Evolutionary conservation across 1,284 basidiomycete genomes (phyloP), one percentile per base, ranked within the genome.

Genomic region (Paramarasmius palmivorus): DNA sequence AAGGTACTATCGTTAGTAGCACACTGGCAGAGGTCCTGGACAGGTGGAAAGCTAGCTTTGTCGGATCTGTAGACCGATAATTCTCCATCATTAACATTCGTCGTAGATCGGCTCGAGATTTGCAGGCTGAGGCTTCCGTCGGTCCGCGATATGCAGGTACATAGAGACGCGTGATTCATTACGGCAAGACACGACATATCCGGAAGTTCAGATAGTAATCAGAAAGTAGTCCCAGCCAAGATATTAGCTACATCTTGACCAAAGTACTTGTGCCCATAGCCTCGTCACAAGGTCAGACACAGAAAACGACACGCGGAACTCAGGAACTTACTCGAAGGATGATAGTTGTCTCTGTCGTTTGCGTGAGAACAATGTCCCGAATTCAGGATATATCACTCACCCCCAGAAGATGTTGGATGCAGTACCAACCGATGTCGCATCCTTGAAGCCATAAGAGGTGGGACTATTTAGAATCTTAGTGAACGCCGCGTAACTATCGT

Each of bases 351-450:
- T 12, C 29, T 32, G 29, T 32, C 29, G 29, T 32, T 32, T 6
- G 29, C 12, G 12, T 32, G n/a, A n/a, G n/a, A n/a, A n/a, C n/a
- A n/a, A n/a, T n/a, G n/a, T n/a, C n/a, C n/a, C n/a, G n/a, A n/a
- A n/a, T n/a, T n/a, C n/a, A n/a, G 29, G 12, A 12, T 12, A 6
- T 32, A 19, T 17, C 6, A 64, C 76, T 54, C 57, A 80, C 79
- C 76, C 78, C 82, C 81, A 83, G 73, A 84, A 83, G 54, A 75
- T 70, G n/a, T 71, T 72, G 7, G 74, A 56, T 14, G 58, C 64
- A 10, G 64, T 64, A 7, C 82, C 81, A 50, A 71, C 81, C 1
- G 76, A 74, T 0, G 74, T 75, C 7, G 70, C 72, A 55, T 83
- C 79, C 22, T 70, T 68, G 61, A 83, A 83, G 1, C 82, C 82